Percentiles rank a stretch among this genome's conserved stretches.
Conservation (phyloP, 352 stramenopile species). For the Globisporangium sylvaticum region DNA sequence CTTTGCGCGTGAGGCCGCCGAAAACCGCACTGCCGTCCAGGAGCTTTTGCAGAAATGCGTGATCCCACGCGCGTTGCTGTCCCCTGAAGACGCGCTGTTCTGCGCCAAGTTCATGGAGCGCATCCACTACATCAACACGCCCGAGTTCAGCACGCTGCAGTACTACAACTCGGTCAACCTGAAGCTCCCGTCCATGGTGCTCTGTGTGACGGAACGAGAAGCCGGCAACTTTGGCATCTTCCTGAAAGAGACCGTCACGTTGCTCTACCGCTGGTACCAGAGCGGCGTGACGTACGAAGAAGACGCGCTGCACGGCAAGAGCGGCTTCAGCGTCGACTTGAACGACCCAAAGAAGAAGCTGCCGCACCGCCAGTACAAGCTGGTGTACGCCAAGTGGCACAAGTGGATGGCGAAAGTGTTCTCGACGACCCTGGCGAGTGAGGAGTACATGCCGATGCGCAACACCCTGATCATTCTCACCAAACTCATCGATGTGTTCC, state of each 20-base stretch:
- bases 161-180: conserved; percentile 81
- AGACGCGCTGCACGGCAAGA: conserved; percentile 63
- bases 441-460: conserved; percentile 82
- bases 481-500: conserved; percentile 88
- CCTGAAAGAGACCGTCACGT: conserved; percentile 67
- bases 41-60: conserved; percentile 82
- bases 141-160: conserved; percentile 70
- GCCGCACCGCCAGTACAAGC: conserved; percentile 71
- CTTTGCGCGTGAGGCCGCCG: conserved; percentile 38
- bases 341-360: conserved; percentile 55
- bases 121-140: conserved; percentile 68
- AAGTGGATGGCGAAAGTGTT: conserved; percentile 66
- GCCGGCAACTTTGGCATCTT: conserved; percentile 86
- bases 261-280: conserved; percentile 78
- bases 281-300: conserved; percentile 75
- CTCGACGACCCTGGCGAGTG: conserved; percentile 48
- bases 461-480: conserved; percentile 85
- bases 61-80: conserved; percentile 70
- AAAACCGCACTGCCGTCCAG: conserved; percentile 47
- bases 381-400: conserved; percentile 74
- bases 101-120: conserved; percentile 84
- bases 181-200: conserved; percentile 71
- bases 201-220: conserved; percentile 82
- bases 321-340: conserved; percentile 74
- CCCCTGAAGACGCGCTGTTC: conserved; percentile 81